Percentiles rank a stretch among this genome's conserved stretches.
phyloP scores from a whole-genome alignment of 176 grass and related monocot genomes.

The Ampelocalamus luodianensis region DNA sequence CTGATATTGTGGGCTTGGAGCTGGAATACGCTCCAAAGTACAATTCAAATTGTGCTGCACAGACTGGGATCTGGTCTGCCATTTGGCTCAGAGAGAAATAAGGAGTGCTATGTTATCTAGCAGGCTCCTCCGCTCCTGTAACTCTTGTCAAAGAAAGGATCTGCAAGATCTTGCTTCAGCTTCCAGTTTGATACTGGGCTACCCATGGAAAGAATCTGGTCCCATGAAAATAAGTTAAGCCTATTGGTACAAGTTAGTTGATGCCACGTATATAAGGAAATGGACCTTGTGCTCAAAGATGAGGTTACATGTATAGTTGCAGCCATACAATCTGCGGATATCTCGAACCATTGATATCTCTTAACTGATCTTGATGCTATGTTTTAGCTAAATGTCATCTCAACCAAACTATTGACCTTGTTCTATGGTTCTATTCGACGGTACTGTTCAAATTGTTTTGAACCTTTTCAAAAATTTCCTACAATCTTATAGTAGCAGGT shows the following conservation, averaged over 20 bases:
- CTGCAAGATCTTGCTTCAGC: background rate
- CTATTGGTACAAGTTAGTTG: background rate
- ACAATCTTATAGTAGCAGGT: background rate
- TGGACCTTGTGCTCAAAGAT: background rate
- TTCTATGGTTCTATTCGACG: background rate
- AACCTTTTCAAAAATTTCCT: background rate
- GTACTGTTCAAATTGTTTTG: background rate
- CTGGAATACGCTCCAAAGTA: background rate
- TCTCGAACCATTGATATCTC: background rate
- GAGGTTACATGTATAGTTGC: background rate
- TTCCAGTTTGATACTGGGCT: slow-evolving; percentile 1
- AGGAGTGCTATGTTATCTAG: background rate
- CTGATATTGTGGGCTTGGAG: background rate
- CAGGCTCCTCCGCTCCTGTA: background rate
- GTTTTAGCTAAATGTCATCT: background rate
- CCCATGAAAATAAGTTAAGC: slow-evolving; percentile 6
- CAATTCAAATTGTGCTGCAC: background rate
- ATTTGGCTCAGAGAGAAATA: slow-evolving; percentile 14
- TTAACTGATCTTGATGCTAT: background rate
- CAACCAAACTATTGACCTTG: background rate
- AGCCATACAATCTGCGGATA: background rate
- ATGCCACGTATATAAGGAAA: background rate
- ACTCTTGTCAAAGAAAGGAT: background rate
- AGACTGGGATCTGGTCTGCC: background rate
- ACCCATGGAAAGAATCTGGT: background rate